Evolutionary conservation across 2,329 filamentous ascomycete genomes (phyloP).

Genomic region (Rosellinia necatrix): DNA sequence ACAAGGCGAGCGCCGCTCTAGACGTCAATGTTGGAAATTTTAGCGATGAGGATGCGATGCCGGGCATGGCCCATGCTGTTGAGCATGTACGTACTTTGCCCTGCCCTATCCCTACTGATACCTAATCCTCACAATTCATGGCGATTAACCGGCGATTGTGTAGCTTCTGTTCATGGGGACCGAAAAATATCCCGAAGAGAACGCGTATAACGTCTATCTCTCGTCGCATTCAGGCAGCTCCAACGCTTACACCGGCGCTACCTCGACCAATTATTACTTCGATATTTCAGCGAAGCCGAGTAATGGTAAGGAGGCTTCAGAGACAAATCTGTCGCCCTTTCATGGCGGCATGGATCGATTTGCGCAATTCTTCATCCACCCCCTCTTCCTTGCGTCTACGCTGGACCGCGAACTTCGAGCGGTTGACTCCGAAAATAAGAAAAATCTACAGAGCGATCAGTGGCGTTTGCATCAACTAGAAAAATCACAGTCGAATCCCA

Average conservation of each 20-base stretch:
- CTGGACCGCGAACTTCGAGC: conserved; percentile 85
- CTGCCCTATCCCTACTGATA: background rate
- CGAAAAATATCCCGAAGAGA: conserved; percentile 94
- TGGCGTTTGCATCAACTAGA: conserved; percentile 89
- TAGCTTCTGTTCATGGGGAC: conserved; percentile 96
- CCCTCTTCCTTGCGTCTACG: conserved; percentile 82
- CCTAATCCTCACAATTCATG: background rate
- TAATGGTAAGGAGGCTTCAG: conserved; percentile 61
- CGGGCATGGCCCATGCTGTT: conserved; percentile 92
- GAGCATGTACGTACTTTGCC: conserved; percentile 68
- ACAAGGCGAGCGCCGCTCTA: conserved; percentile 94
- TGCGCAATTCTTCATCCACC: conserved; percentile 90
- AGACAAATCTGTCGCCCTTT: conserved; percentile 63
- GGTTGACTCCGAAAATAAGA: conserved; percentile 96
- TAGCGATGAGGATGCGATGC: conserved; percentile 88
- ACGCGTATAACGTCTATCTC: conserved; percentile 93
- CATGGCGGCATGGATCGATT: conserved; percentile 88
- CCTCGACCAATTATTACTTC: conserved; percentile 97
- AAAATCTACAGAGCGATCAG: conserved; percentile 88
- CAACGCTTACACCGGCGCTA: conserved; percentile 92
- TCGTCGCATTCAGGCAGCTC: conserved; percentile 88
- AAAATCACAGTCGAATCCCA: conserved; percentile 84
- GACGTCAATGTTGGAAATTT: conserved; percentile 97
- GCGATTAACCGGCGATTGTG: conserved; percentile 21
- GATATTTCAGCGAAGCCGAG: conserved; percentile 83